Base-by-base conservation (phyloP, 441 rosid species). In the Macaranga tanarius region DNA sequence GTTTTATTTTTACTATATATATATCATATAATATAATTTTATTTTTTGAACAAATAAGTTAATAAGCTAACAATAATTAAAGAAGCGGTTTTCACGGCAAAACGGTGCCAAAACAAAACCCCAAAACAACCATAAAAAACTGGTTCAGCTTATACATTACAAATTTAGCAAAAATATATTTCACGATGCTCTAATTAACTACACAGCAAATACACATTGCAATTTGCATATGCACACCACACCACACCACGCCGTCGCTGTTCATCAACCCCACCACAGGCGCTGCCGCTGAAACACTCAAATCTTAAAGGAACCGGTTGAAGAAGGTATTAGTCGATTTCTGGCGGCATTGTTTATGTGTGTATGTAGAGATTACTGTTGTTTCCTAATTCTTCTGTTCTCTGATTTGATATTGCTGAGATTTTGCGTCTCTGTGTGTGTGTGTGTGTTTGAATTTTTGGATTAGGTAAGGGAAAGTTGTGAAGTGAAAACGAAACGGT, bases 161-260 rank as follows among this genome's bases (percentile, higher is more conserved):
- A 34, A 34, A 34, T 34, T 34, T 34, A 34, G 38, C 38, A 31
- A 31, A 4, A 34, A 34, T 34, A 34, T 7, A 34, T 34, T 34
- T 34, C 38, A 34, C 38, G 12, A 15, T 10, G 61, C 44, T 48
- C 48, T 67, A 34, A 45, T 69, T 17, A 20, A 13, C 50, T 2
- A 42, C 10, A 42, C 1, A 42, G 12, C 10, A 42, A 42, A 0
- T 7, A 42, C 11, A 10, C 12, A 56, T 69, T 20, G 45, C 73
- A 47, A 59, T 60, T 6, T 45, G 66, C 73, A 70, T 56, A 17
- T 7, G 10, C 28, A 1, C 69, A 23, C 12, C 69, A 23, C 69
- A 17, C 10, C 20, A 8, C 69, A 2, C 42, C 38, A 38, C 38
- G 2, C 3, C 38, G 2, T 19, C 31, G 19, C 56, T 7, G 11